Evolutionary conservation across 257 asterid genomes (phyloP).

Genomic region (Prunella vulgaris): DNA sequence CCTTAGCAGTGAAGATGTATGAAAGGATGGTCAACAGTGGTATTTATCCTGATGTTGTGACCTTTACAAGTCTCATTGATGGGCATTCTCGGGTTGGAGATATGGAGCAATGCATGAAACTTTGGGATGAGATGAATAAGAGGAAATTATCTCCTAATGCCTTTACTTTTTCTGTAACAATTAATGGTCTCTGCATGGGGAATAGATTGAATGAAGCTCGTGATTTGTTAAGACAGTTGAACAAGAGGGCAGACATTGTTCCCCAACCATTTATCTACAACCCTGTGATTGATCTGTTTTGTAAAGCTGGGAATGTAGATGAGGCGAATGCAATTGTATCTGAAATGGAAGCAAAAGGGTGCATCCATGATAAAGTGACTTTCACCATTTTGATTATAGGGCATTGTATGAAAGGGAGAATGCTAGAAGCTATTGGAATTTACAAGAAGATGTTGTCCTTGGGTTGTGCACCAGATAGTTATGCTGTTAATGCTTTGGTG

Average conservation of each 20-base stretch:
- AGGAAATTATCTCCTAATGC: conserved; percentile 52
- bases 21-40: conserved; percentile 46
- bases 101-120: conserved; percentile 54
- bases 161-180: conserved; percentile 63
- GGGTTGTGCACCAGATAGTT: conserved; percentile 69
- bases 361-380: conserved; percentile 76
- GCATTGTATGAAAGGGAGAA: conserved; percentile 96
- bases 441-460: conserved; percentile 64
- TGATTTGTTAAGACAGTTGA: conserved; percentile 54
- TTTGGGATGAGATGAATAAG: conserved; percentile 65
- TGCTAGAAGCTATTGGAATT: conserved; percentile 66
- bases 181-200: conserved; percentile 64
- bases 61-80: conserved; percentile 70
- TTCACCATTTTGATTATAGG: conserved; percentile 88
- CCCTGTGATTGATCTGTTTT: conserved; percentile 85
- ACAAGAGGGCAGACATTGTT: conserved; percentile 49
- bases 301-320: conserved; percentile 81
- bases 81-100: conserved; percentile 71
- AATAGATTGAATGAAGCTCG: conserved; percentile 82
- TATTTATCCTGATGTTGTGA: conserved; percentile 66
- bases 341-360: conserved; percentile 80
- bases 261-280: conserved; percentile 78
- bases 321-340: conserved; percentile 67
- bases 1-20: conserved; percentile 46
- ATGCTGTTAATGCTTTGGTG: conserved; percentile 40